Percentiles rank a stretch among this genome's conserved stretches.
These are phyloP conservation scores for Pyrenophora tritici-repentis DNA, from an alignment of 2,329 filamentous ascomycete species.

Conservation along the genomic window DNA sequence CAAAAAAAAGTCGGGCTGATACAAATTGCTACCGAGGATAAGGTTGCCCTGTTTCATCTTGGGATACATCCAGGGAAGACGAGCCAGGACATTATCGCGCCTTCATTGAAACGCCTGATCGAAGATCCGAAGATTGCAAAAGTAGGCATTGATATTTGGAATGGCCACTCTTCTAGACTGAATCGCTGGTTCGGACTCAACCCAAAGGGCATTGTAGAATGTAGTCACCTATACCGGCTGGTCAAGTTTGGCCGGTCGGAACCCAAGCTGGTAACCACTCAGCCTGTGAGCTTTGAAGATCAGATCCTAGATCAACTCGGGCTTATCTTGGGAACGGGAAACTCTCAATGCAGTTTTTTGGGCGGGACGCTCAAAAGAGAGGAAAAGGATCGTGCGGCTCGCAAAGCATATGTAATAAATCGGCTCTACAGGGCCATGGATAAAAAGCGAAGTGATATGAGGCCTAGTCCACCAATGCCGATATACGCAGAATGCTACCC, in stretches of 20 bases:
- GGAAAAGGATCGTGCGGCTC: slow-evolving; percentile 77
- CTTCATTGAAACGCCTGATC: slow-evolving; percentile 72
- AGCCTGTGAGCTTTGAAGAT: slow-evolving; percentile 66
- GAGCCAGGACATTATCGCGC: slow-evolving; percentile 65
- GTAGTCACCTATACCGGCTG: slow-evolving; percentile 80
- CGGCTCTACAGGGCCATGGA: slow-evolving; percentile 77
- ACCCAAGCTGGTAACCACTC: slow-evolving; percentile 44
- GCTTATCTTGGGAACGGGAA: slow-evolving; percentile 79
- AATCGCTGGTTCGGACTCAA: slow-evolving; percentile 68
- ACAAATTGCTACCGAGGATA: slow-evolving; percentile 77
- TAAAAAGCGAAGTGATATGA: slow-evolving; percentile 60
- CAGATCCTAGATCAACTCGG: slow-evolving; percentile 74
- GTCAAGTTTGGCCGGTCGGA: slow-evolving; percentile 68
- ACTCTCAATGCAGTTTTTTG: slow-evolving; percentile 79
- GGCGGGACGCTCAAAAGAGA: slow-evolving; percentile 61
- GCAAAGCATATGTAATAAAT: slow-evolving; percentile 82
- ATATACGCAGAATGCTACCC: slow-evolving; percentile 38
- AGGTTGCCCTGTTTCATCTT: slow-evolving; percentile 81
- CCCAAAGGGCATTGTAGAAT: slow-evolving; percentile 72
- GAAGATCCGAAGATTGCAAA: slow-evolving; percentile 73
- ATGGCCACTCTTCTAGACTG: slow-evolving; percentile 67
- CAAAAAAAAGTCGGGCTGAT: slow-evolving; percentile 79
- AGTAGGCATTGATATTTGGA: slow-evolving; percentile 73
- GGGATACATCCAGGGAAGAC: slow-evolving; percentile 58
- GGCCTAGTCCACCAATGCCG: slow-evolving; percentile 29